Evolutionary conservation across 1,284 basidiomycete species (phyloP), one percentile per base, ranked within the genome.

Genomic region (Flammula alnicola): DNA sequence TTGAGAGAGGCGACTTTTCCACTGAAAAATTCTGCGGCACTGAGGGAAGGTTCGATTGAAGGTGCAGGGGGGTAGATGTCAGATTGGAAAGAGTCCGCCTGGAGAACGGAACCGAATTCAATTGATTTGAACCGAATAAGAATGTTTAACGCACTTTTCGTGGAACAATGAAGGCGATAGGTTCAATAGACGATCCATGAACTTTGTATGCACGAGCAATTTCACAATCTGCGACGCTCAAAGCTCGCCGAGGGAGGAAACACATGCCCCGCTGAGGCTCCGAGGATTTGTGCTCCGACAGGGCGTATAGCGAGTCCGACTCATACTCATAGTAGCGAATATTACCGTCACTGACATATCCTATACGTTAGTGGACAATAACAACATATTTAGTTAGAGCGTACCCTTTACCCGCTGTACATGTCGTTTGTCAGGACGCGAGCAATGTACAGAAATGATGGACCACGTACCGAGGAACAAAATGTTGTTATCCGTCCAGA

Each of bases 301-400:
- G 79, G 47, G 85, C 78, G 72, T 84, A 78, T 27, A 99, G 78
- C 44, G 86, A 79, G 71, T 98, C 95, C 37, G 80, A 83, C 61
- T 97, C 95, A 69, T 91, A 93, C 70, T 99, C 97, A 70, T 90
- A 98, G 79, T 96, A 97, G 20, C 93, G 86, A 58, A 97, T 87
- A 69, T 97, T 97, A 22, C 94, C 95, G 63, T 97, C 95, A 33
- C 89, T 91, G 62, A 40, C 33, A 29, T n/a, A 49, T 50, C 26
- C 12, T 32, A 39, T 41, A 41, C 29, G 25, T 56, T 40, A 51
- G 39, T 51, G 41, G 56, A 38, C 47, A 56, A 42, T 52, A 51
- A 22, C 50, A 60, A 51, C 4, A 36, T 39, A 11, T 11, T 23
- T 14, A 55, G 26, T 47, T 49, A 32, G 30, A 17, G 63, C 72